phyloP scores from a whole-genome alignment of 345 rosid species.

The Populus tremula region DNA sequence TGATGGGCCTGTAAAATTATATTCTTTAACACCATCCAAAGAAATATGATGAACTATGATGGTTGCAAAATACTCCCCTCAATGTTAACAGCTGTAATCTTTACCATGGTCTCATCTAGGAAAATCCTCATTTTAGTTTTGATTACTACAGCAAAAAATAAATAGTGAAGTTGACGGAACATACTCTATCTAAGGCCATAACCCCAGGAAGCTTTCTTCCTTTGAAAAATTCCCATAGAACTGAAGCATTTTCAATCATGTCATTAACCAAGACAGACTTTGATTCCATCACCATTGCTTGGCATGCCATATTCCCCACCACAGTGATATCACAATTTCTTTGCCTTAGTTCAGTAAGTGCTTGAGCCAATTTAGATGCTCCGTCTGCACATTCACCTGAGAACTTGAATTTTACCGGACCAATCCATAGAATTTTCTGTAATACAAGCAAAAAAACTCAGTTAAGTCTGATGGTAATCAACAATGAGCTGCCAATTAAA shows the following conservation, averaged over 20 bases:
- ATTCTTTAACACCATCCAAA: no score
- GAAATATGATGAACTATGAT: no score
- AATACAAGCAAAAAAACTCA: slow-evolving; percentile 3
- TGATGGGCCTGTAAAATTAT: no score
- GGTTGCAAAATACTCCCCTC: no score
- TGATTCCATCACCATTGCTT: slow-evolving; percentile 33
- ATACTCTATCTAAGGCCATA: slow-evolving; percentile 63
- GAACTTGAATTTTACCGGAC: slow-evolving; percentile 49
- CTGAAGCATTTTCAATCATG: slow-evolving; percentile 46
- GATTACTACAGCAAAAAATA: slow-evolving; percentile 1
- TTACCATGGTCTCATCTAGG: background rate
- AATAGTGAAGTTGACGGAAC: slow-evolving; percentile 12
- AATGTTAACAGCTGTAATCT: background rate
- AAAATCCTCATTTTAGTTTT: background rate
- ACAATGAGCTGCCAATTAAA: background rate
- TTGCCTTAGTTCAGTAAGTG: slow-evolving; percentile 34
- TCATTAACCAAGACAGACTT: slow-evolving; percentile 21
- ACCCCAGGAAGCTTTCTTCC: slow-evolving; percentile 62
- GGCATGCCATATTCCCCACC: slow-evolving; percentile 47
- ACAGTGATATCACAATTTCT: slow-evolving; percentile 41
- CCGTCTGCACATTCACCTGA: slow-evolving; percentile 32
- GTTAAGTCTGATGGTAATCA: slow-evolving; percentile 1
- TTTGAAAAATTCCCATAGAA: slow-evolving; percentile 62
- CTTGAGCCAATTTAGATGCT: slow-evolving; percentile 38
- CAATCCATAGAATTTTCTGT: slow-evolving; percentile 64